Conservation (phyloP, 352 stramenopile species). For the Vaucheria bursata region DNA sequence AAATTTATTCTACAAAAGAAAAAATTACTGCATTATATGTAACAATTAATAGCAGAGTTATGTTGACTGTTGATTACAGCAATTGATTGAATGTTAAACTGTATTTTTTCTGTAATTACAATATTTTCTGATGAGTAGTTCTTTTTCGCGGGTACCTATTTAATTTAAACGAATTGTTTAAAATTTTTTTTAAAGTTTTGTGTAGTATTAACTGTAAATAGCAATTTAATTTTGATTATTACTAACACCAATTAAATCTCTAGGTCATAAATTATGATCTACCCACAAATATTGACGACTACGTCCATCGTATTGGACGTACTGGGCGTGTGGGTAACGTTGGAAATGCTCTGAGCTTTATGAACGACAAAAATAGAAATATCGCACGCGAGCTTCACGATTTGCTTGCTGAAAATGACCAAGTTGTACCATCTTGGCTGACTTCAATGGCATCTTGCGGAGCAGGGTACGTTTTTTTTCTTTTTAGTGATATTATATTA, state of each 20-base stretch:
- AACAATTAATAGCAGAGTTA: no score
- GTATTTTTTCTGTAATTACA: no score
- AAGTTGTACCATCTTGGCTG: conserved; percentile 84
- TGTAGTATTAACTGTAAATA: no score
- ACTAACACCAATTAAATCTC: conserved; percentile 7
- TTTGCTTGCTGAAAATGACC: conserved; percentile 51
- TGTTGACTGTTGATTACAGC: no score
- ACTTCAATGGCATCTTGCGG: conserved; percentile 80
- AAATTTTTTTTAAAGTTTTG: no score
- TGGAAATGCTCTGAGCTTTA: conserved; percentile 89
- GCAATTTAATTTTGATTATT: no score
- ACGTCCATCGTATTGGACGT: conserved; percentile 97
- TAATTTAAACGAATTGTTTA: no score
- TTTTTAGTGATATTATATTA: background rate
- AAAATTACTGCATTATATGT: no score
- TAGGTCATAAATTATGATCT: conserved; percentile 95
- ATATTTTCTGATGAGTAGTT: no score
- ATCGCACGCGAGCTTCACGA: conserved; percentile 93
- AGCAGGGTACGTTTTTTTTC: conserved; percentile 28
- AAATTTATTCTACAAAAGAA: no score
- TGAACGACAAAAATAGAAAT: conserved; percentile 97
- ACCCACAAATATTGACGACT: conserved; percentile 95
- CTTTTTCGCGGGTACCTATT: no score
- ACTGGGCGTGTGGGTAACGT: conserved; percentile 96
- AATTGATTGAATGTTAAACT: no score